phyloP scores from a whole-genome alignment of 352 stramenopile genomes.

The Stramenopiles sp. region DNA sequence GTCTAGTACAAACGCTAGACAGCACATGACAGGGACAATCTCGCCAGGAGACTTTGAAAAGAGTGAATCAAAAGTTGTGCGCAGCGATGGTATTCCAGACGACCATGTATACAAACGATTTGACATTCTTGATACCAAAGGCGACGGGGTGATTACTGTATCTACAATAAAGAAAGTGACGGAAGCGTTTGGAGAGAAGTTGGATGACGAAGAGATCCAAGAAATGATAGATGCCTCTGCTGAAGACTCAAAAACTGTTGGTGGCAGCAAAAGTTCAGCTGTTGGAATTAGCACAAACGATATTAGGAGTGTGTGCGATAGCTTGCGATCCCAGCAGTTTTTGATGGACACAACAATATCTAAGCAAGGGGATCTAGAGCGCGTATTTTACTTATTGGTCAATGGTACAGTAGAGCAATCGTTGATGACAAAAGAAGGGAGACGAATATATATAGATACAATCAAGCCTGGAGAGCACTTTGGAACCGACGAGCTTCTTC shows the following conservation, averaged over 20 bases:
- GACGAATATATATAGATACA: neutral
- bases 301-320: neutral
- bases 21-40: no score
- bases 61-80: no score
- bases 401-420: neutral
- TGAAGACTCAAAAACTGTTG: neutral
- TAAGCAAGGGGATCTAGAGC: neutral
- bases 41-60: no score
- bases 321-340: neutral
- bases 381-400: neutral
- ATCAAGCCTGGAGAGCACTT: neutral
- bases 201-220: neutral
- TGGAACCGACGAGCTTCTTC: neutral
- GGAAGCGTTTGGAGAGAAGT: neutral
- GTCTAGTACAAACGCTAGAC: no score
- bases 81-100: no score
- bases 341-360: neutral
- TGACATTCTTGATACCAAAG: neutral
- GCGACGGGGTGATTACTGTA: neutral
- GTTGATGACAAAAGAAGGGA: neutral
- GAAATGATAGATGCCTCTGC: neutral
- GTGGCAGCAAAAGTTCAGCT: neutral
- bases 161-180: neutral
- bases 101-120: no score
- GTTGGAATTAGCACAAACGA: neutral